Evolutionary conservation across 768 basidiomycete species (phyloP).

Genomic region (Podaxis sp.): DNA sequence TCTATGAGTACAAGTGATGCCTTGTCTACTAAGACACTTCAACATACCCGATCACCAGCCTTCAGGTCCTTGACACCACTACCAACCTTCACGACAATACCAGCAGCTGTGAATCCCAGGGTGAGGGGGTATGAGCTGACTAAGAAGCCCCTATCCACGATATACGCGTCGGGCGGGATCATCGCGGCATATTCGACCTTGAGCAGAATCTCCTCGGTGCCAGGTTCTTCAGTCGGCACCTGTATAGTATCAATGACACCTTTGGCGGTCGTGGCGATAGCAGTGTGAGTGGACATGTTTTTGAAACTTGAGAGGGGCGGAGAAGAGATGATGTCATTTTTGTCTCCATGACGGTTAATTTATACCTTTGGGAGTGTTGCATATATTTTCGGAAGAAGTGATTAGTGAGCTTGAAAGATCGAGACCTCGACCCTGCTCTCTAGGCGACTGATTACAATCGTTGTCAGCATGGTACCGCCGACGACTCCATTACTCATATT

Average conservation of each 20-base stretch:
- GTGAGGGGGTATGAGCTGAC: constrained; percentile 32
- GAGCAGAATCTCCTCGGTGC: constrained; percentile 36
- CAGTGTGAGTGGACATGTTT: constrained; percentile 37
- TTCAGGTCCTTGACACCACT: constrained; percentile 29
- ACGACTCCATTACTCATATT: too few species aligned
- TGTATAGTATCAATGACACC: constrained; percentile 35
- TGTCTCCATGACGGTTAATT: neutral
- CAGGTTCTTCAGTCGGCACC: constrained; percentile 32
- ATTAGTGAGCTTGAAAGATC: too few species aligned
- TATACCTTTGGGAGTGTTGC: neutral
- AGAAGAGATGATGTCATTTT: neutral
- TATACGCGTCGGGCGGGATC: constrained; percentile 39
- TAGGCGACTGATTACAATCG: too few species aligned
- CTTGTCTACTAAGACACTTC: neutral
- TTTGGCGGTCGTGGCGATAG: constrained; percentile 35
- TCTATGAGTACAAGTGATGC: neutral
- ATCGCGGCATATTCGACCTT: constrained; percentile 40
- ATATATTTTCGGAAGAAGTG: too few species aligned
- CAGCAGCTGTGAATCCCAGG: constrained; percentile 37
- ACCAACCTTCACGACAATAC: constrained; percentile 37
- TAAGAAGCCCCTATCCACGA: constrained; percentile 30
- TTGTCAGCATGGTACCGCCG: too few species aligned
- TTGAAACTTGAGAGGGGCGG: neutral
- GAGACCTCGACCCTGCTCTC: too few species aligned
- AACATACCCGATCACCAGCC: constrained; percentile 38